Base-by-base conservation (phyloP, 176 grass and related monocot genomes). In the Paspalum vaginatum region DNA sequence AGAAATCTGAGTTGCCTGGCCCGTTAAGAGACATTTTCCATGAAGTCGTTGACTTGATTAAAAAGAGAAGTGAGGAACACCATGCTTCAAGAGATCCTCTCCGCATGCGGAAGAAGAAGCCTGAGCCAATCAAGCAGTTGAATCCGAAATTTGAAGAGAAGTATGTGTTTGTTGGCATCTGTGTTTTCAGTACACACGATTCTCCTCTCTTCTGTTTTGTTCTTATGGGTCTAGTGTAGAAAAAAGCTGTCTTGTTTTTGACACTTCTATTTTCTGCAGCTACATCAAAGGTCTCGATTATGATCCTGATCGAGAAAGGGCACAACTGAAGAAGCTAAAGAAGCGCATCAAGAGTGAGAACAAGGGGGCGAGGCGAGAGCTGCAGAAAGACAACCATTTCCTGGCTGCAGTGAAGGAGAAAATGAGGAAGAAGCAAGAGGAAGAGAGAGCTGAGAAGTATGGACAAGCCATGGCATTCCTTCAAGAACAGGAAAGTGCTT, bases 111-210 rank as follows among this genome's bases (percentile, higher is more conserved):
- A 98, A 98, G 72, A 83, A 95, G 85, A 89, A 91, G 76, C 92
- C 92, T 20, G 86, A 94, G 64, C 92, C 95, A 81, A 91, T 98
- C 45, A 98, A 85, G 54, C 85, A 95, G 58, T 70, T 98, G 71
- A 98, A 89, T 92, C 92, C 92, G 18, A 93, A 95, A 89, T 98
- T 95, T 7, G 92, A 95, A 81, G 95, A 98, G 48, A 93, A 86
- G 92, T 98, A 95, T 76, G 90, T 74, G 54, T 72, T 82, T 89
- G 58, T 75, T 68, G 37, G 21, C 52, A 56, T 77, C 70, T 42
- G 9, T 85, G 71, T 77, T 56, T 20, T 25, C 38, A 74, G 52
- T 25, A 53, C 43, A 43, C 74, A 65, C 8, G 5, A 24, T 59
- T 57, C 12, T 42, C 22, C 32, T 70, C 16, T 56, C 1, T 83